Conservation (phyloP, 2,329 filamentous ascomycete genomes). For the Aspergillus amoenus region DNA sequence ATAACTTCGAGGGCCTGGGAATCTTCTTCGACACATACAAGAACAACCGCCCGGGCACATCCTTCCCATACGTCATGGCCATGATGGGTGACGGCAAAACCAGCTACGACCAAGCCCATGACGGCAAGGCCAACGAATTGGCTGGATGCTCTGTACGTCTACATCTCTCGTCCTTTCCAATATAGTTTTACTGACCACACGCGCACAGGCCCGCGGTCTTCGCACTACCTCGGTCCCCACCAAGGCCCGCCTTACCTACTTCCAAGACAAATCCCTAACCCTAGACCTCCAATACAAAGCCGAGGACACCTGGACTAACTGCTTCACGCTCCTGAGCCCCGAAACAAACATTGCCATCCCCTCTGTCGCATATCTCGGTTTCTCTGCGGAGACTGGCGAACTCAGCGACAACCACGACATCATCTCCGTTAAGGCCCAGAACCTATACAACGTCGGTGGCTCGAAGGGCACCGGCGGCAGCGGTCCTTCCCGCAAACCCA, state of each 20-base stretch:
- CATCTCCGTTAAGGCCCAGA: slow-evolving; percentile 79
- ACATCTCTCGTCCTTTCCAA: not conserved
- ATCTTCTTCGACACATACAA: slow-evolving; percentile 99
- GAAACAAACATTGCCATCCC: slow-evolving; percentile 74
- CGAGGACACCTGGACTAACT: slow-evolving; percentile 82
- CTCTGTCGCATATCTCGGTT: slow-evolving; percentile 63
- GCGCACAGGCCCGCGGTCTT: slow-evolving; percentile 70
- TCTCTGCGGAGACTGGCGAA: slow-evolving; percentile 81
- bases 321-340: slow-evolving; percentile 70
- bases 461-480: slow-evolving; percentile 16
- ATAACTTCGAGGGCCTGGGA: slow-evolving; percentile 90
- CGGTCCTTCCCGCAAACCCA: slow-evolving; percentile 14
- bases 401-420: slow-evolving; percentile 98
- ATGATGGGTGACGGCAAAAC: slow-evolving; percentile 94
- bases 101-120: slow-evolving; percentile 85
- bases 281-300: slow-evolving; percentile 93
- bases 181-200: not conserved
- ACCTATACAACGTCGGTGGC: slow-evolving; percentile 66
- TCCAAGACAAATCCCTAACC: slow-evolving; percentile 88
- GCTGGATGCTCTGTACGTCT: slow-evolving; percentile 78
- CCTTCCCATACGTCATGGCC: slow-evolving; percentile 98
- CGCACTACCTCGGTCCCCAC: slow-evolving; percentile 77
- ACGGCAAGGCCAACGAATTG: slow-evolving; percentile 89
- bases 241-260: slow-evolving; percentile 87
- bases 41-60: slow-evolving; percentile 93